These are phyloP conservation scores for Neoscytalidium dimidiatum DNA, from an alignment of 2,329 filamentous ascomycete species.

Conservation along the genomic window DNA sequence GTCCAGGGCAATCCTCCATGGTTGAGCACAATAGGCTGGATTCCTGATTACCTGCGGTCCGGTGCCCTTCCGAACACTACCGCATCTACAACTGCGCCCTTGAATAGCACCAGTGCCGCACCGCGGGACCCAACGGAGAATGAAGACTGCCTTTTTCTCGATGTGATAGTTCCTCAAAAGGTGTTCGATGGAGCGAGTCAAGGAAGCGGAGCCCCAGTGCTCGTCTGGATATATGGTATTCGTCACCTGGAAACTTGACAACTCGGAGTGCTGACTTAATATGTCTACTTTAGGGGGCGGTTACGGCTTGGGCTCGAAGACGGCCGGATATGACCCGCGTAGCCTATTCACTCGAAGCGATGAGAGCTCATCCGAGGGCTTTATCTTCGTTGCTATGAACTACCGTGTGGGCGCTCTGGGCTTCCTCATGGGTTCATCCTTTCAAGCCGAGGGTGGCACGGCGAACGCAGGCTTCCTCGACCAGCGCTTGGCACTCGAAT, in stretches of 20 bases:
- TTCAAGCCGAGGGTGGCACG: conserved; percentile 33
- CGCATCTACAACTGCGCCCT: conserved; percentile 23
- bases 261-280: not conserved
- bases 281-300: conserved; percentile 35
- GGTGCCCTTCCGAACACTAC: conserved; percentile 30
- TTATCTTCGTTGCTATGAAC: conserved; percentile 53
- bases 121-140: not conserved
- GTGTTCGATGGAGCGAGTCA: conserved; percentile 31
- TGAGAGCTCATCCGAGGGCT: conserved; percentile 11
- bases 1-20: not conserved
- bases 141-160: conserved; percentile 45
- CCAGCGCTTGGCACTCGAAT: conserved; percentile 42
- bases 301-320: conserved; percentile 44
- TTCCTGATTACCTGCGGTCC: not conserved
- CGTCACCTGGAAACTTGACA: no score
- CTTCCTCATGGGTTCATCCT: conserved; percentile 35
- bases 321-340: conserved; percentile 29
- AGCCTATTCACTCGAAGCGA: conserved; percentile 38
- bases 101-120: not conserved
- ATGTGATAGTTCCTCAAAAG: conserved; percentile 38
- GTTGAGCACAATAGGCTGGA: not conserved
- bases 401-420: conserved; percentile 48
- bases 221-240: conserved; percentile 49
- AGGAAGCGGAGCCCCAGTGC: conserved; percentile 35
- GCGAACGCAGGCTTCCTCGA: conserved; percentile 39